A percentile compares a stretch with the other conserved stretches of the same genome.
Evolutionary conservation across 73 alveolate genomes (phyloP).

Genomic region (Paramecium tetraurelia): DNA sequence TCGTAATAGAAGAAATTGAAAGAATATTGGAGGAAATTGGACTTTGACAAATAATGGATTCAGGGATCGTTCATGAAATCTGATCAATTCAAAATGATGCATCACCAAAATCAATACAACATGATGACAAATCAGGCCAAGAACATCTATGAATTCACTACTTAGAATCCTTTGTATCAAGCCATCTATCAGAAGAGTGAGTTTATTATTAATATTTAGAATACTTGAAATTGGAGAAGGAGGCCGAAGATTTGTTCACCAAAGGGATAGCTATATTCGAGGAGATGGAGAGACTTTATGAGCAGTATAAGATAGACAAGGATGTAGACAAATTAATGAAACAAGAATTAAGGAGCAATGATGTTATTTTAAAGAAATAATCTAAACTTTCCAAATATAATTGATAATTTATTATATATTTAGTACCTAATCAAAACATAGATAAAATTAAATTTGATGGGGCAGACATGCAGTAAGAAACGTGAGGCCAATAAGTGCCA

Average conservation of each 20-base stretch:
- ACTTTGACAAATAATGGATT: neutral
- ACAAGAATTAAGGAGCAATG: neutral
- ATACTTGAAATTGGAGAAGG: neutral
- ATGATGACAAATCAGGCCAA: conserved; percentile 14
- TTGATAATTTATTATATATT: neutral
- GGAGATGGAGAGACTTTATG: neutral
- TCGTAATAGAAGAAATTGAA: neutral
- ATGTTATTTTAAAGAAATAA: neutral
- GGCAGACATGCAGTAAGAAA: neutral
- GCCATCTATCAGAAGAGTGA: neutral
- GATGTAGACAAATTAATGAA: neutral
- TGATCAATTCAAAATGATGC: neutral
- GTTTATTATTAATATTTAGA: neutral
- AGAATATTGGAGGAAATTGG: neutral
- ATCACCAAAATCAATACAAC: neutral
- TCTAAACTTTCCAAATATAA: neutral
- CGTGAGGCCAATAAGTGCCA: neutral
- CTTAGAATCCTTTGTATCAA: neutral
- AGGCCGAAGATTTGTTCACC: neutral
- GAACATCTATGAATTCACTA: neutral
- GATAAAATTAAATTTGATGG: neutral
- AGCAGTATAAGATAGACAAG: neutral
- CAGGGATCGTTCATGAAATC: neutral
- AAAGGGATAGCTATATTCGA: neutral
- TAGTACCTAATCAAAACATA: neutral